phyloP scores from a whole-genome alignment of 441 rosid species.

The Arabidopsis lyrata region DNA sequence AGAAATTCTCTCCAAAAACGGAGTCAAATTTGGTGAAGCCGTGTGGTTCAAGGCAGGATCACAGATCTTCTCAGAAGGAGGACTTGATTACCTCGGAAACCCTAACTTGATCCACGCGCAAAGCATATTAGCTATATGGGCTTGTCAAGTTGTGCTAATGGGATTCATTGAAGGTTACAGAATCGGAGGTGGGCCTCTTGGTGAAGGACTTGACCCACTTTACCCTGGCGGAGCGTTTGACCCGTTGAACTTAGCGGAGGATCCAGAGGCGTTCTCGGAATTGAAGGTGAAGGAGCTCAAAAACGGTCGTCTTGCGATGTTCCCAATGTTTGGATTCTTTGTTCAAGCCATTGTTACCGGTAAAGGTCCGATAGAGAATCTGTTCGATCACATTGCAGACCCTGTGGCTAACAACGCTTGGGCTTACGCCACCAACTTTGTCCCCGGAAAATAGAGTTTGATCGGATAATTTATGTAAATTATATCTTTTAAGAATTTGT shows the following conservation, averaged over 20 bases:
- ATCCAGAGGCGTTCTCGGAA: slow-evolving; percentile 86
- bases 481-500: neutral
- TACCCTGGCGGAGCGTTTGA: too few relatives aligned
- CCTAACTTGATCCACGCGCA: slow-evolving; percentile 47
- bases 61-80: slow-evolving; percentile 38
- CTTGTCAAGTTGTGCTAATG: slow-evolving; percentile 39
- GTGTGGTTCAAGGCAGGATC: too few relatives aligned
- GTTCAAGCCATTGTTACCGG: slow-evolving; percentile 95
- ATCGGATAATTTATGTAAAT: neutral
- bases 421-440: slow-evolving; percentile 44
- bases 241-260: slow-evolving; percentile 67
- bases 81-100: slow-evolving; percentile 43
- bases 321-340: slow-evolving; percentile 96
- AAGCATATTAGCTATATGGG: slow-evolving; percentile 44
- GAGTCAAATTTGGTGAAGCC: too few relatives aligned
- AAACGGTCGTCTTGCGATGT: slow-evolving; percentile 93
- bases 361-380: slow-evolving; percentile 95
- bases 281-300: slow-evolving; percentile 92
- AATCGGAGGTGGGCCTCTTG: slow-evolving; percentile 40
- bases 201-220: too few relatives aligned
- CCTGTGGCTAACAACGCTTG: slow-evolving; percentile 83
- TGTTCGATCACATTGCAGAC: slow-evolving; percentile 81
- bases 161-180: slow-evolving; percentile 38
- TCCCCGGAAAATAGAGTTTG: slow-evolving; percentile 34
- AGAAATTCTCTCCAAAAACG: too few relatives aligned